These are phyloP conservation scores for Eustoma russellianum DNA, from an alignment of 257 asterid species.

Conservation along the genomic window DNA sequence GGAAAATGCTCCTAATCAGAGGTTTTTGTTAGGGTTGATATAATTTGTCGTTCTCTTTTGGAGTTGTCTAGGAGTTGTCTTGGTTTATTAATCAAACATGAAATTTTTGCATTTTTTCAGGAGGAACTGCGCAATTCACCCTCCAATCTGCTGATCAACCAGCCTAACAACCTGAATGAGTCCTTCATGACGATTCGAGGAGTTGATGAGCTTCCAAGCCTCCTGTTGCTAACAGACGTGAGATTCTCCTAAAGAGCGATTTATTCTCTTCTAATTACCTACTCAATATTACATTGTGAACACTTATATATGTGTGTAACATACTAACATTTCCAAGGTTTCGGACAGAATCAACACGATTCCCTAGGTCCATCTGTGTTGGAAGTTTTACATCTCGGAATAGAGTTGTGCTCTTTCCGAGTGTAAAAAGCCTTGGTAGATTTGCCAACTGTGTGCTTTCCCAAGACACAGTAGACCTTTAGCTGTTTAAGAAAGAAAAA, in stretches of 20 bases:
- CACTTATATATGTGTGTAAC: too few species aligned
- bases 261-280: too few species aligned
- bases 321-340: too few species aligned
- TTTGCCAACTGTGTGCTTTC: constrained; percentile 32
- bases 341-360: too few species aligned
- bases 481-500: constrained; percentile 21
- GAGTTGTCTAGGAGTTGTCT: neutral
- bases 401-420: too few species aligned
- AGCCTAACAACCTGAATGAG: constrained; percentile 50
- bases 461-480: constrained; percentile 24
- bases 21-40: too few species aligned
- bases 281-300: too few species aligned
- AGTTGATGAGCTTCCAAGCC: constrained; percentile 87
- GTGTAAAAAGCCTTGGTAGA: constrained; percentile 11
- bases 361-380: neutral
- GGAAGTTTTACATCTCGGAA: too few species aligned
- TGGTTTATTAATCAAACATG: neutral
- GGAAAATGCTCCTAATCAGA: neutral
- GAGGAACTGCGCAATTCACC: constrained; percentile 84
- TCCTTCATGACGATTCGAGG: constrained; percentile 58
- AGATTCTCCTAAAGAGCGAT: constrained; percentile 10
- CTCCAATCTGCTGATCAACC: constrained; percentile 59
- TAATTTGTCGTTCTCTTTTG: too few species aligned
- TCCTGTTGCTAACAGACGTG: constrained; percentile 90
- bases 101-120: constrained; percentile 14